Evolutionary conservation across 2,329 filamentous ascomycete species (phyloP).

Genomic region (Penicillium sp.): DNA sequence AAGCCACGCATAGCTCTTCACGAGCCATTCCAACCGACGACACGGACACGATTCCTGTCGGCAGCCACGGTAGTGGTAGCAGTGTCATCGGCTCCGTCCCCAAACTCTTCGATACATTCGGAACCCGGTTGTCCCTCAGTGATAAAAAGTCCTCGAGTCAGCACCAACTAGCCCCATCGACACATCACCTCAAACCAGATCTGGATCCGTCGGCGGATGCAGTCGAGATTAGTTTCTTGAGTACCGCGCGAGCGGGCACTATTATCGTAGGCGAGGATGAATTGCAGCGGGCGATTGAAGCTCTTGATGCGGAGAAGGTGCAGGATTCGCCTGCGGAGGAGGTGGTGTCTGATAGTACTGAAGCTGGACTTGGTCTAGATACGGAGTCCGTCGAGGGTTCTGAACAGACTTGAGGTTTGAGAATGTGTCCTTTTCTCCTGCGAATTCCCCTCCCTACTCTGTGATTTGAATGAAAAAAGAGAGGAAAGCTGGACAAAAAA

Average conservation of each 20-base stretch:
- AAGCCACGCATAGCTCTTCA: conserved; percentile 64
- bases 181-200: conserved; percentile 42
- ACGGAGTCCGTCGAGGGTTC: neutral
- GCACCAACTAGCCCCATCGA: conserved; percentile 26
- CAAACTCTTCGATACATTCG: conserved; percentile 27
- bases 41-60: conserved; percentile 15
- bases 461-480: neutral
- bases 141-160: conserved; percentile 13
- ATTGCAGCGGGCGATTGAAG: conserved; percentile 73
- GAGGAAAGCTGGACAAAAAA: neutral
- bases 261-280: conserved; percentile 83
- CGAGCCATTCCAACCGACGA: conserved; percentile 27
- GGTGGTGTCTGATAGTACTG: neutral
- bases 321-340: conserved; percentile 15
- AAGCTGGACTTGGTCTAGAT: neutral
- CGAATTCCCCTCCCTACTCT: neutral
- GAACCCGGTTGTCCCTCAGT: conserved; percentile 17
- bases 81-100: conserved; percentile 30
- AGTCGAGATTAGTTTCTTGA: conserved; percentile 87
- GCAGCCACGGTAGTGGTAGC: conserved; percentile 26
- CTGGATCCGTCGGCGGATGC: conserved; percentile 41
- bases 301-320: conserved; percentile 58
- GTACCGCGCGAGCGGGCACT: conserved; percentile 84
- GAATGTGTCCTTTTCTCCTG: neutral
- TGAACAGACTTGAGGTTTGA: neutral